Percentiles rank a stretch among this genome's conserved stretches.
These are phyloP conservation scores for Tulasnella sp. DNA, from an alignment of 768 basidiomycete genomes.

Conservation along the genomic window DNA sequence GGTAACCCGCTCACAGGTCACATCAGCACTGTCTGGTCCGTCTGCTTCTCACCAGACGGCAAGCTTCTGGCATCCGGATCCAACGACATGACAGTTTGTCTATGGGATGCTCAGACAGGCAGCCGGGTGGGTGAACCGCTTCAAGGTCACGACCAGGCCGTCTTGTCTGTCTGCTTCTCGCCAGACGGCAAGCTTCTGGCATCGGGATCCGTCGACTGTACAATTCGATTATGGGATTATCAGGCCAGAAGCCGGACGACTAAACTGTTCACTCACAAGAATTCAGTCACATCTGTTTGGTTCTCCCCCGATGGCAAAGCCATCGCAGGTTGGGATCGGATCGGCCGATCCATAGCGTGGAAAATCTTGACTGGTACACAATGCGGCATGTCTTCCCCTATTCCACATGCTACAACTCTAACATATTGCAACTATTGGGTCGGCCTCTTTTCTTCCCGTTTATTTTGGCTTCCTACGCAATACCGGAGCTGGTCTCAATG, in stretches of 20 bases:
- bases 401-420: too few species aligned
- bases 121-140: too few species aligned
- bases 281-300: neutral
- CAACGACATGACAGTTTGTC: too few species aligned
- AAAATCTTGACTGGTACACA: neutral
- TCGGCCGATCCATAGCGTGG: neutral
- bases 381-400: neutral
- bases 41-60: too few species aligned
- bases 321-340: neutral
- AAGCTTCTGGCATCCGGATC: too few species aligned
- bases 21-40: too few species aligned
- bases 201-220: conserved; percentile 25
- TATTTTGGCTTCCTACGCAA: neutral
- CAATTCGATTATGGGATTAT: conserved; percentile 76
- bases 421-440: neutral
- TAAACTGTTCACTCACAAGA: conserved; percentile 43
- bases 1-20: too few species aligned
- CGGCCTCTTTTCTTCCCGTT: neutral
- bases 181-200: conserved; percentile 22
- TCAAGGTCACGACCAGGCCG: conserved; percentile 52
- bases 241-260: conserved; percentile 86
- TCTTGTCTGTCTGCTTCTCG: conserved; percentile 21
- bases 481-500: neutral
- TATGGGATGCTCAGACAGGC: too few species aligned
- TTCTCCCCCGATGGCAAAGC: neutral